Evolutionary conservation across 257 asterid species (phyloP).

Genomic region (Solanum boliviense): DNA sequence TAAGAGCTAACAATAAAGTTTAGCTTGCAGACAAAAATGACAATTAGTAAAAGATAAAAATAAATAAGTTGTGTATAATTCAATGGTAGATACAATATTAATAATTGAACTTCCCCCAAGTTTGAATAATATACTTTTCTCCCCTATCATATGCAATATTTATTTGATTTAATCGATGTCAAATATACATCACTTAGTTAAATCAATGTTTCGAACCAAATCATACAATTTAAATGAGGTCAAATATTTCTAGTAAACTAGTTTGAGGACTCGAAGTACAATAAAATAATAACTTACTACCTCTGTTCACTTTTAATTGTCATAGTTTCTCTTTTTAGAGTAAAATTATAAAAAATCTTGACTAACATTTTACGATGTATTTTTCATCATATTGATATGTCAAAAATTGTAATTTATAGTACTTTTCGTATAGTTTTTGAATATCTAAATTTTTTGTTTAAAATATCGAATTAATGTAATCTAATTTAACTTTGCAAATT

Average conservation of each 20-base stretch:
- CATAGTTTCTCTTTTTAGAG: too few relatives aligned
- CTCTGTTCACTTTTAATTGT: not conserved
- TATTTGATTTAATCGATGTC: not conserved
- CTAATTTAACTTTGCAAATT: too few relatives aligned
- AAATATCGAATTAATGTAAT: too few relatives aligned
- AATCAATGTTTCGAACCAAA: not conserved
- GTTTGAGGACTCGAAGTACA: not conserved
- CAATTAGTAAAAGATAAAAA: not conserved
- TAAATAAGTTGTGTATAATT: not conserved
- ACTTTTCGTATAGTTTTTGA: too few relatives aligned
- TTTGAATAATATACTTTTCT: not conserved
- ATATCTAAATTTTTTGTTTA: too few relatives aligned
- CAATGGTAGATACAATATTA: too few relatives aligned
- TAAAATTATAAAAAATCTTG: too few relatives aligned
- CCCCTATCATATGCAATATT: not conserved
- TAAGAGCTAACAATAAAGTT: not conserved
- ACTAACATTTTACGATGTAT: too few relatives aligned
- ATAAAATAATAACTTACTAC: too few relatives aligned
- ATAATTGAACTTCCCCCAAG: not conserved
- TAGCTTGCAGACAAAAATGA: not conserved
- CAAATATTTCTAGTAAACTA: not conserved
- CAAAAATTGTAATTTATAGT: too few relatives aligned
- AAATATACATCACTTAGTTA: not conserved
- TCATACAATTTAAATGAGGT: not conserved
- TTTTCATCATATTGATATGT: too few relatives aligned